These are phyloP conservation scores for Serendipita sp. DNA, from an alignment of 1,284 basidiomycete species.

Conservation along the genomic window DNA sequence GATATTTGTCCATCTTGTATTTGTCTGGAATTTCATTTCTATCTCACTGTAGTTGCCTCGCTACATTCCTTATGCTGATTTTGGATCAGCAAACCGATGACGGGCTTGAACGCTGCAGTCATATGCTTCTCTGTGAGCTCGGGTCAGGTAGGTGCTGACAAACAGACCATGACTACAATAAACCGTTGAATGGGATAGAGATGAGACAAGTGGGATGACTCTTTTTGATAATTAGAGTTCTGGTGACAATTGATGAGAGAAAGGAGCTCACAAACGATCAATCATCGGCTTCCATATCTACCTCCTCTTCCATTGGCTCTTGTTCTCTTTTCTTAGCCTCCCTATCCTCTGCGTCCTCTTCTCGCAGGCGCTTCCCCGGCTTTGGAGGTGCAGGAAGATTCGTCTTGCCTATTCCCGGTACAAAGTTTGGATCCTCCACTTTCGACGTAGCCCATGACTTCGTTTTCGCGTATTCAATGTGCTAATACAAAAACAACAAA, in stretches of 20 bases:
- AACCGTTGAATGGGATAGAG: too few relatives aligned
- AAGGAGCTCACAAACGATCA: too few relatives aligned
- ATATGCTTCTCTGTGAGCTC: too few relatives aligned
- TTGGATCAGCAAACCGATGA: too few relatives aligned
- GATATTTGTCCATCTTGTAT: background rate
- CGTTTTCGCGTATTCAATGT: constrained; percentile 74
- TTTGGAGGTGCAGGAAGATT: constrained; percentile 18
- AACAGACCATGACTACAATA: too few relatives aligned
- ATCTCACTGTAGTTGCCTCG: background rate
- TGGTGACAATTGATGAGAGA: too few relatives aligned
- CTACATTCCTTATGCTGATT: background rate
- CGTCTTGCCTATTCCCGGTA: constrained; percentile 39
- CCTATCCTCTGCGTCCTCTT: constrained; percentile 37
- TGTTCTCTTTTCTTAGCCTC: constrained; percentile 47
- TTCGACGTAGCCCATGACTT: constrained; percentile 71
- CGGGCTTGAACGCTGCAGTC: too few relatives aligned
- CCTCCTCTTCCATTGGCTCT: constrained; percentile 54
- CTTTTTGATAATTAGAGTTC: too few relatives aligned
- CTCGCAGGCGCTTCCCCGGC: constrained; percentile 46
- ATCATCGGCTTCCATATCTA: constrained; percentile 67
- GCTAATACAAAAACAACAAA: constrained; percentile 28
- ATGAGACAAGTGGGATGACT: too few relatives aligned
- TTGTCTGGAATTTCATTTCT: background rate
- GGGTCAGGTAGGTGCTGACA: too few relatives aligned
- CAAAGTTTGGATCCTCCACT: constrained; percentile 60